These are phyloP conservation scores for Plasmodium malariae DNA, from an alignment of 169 alveolate species.

Conservation along the genomic window DNA sequence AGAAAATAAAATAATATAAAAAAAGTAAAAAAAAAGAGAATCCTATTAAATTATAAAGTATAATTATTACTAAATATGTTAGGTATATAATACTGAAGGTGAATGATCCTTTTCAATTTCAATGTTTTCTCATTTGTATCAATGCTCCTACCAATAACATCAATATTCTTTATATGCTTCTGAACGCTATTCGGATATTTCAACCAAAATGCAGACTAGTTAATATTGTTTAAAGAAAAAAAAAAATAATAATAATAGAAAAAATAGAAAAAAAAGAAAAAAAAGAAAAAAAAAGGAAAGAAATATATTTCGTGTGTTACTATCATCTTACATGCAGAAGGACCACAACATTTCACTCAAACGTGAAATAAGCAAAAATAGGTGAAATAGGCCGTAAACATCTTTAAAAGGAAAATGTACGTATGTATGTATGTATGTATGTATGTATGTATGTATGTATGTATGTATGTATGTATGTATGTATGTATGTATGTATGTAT, in stretches of 20 bases:
- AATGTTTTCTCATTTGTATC: constrained; percentile 30
- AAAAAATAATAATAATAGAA: too few species aligned
- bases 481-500: background rate
- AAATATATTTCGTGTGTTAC: too few species aligned
- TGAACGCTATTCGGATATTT: constrained; percentile 50
- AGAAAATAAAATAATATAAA: too few species aligned
- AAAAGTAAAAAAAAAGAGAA: background rate
- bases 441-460: background rate
- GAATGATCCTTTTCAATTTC: constrained; percentile 20
- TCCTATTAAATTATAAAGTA: background rate
- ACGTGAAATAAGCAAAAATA: too few species aligned
- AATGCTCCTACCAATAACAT: constrained; percentile 36
- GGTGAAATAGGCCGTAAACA: too few species aligned
- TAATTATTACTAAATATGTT: constrained; percentile 37
- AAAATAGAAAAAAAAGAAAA: background rate
- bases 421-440: background rate
- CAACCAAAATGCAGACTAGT: constrained; percentile 37
- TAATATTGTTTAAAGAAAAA: background rate
- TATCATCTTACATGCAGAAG: too few species aligned
- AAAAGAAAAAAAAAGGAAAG: background rate
- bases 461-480: too few species aligned
- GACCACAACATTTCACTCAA: too few species aligned
- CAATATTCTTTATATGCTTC: constrained; percentile 29
- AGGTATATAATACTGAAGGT: constrained; percentile 49
- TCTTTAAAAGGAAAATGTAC: background rate